A percentile compares a stretch with the other conserved stretches of the same genome.
phyloP scores from a whole-genome alignment of 148 eudicot species.

The Silene latifolia region DNA sequence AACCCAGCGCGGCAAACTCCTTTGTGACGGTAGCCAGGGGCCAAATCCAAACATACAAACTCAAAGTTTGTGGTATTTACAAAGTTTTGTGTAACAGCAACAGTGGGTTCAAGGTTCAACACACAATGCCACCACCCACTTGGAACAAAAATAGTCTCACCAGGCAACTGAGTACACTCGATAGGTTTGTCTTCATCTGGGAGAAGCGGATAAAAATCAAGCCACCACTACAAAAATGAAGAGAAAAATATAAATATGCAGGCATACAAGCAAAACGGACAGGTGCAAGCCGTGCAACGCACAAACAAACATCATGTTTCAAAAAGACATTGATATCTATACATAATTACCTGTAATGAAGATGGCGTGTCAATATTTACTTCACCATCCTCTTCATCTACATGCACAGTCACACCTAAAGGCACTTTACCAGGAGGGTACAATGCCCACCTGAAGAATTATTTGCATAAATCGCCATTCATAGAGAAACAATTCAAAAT shows the following conservation, averaged over 20 bases:
- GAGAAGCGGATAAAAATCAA: slow-evolving; percentile 89
- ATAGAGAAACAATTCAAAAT: neutral
- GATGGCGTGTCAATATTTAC: slow-evolving; percentile 86
- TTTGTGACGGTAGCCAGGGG: slow-evolving; percentile 98
- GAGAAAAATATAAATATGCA: slow-evolving; percentile 4
- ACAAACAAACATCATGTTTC: neutral
- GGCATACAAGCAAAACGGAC: slow-evolving; percentile 1
- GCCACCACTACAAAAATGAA: slow-evolving; percentile 81
- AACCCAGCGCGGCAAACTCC: slow-evolving; percentile 94
- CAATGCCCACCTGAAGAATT: slow-evolving; percentile 79
- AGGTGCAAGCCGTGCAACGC: neutral
- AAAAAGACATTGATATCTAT: slow-evolving; percentile 3
- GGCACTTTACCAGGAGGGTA: slow-evolving; percentile 99
- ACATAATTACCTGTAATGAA: slow-evolving; percentile 72
- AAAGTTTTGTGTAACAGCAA: slow-evolving; percentile 96
- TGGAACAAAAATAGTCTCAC: slow-evolving; percentile 95
- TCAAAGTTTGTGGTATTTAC: slow-evolving; percentile 84
- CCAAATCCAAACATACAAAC: slow-evolving; percentile 91
- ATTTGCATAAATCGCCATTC: slow-evolving; percentile 9
- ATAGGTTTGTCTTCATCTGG: slow-evolving; percentile 85
- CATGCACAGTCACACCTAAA: slow-evolving; percentile 91
- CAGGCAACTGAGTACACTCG: slow-evolving; percentile 90
- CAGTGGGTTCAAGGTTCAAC: slow-evolving; percentile 71
- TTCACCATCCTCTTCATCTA: slow-evolving; percentile 96
- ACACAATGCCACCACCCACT: slow-evolving; percentile 99